A percentile compares a stretch with the other conserved stretches of the same genome.
These are phyloP conservation scores for Silene coronaria DNA, from an alignment of 179 eudicot species.

Conservation along the genomic window DNA sequence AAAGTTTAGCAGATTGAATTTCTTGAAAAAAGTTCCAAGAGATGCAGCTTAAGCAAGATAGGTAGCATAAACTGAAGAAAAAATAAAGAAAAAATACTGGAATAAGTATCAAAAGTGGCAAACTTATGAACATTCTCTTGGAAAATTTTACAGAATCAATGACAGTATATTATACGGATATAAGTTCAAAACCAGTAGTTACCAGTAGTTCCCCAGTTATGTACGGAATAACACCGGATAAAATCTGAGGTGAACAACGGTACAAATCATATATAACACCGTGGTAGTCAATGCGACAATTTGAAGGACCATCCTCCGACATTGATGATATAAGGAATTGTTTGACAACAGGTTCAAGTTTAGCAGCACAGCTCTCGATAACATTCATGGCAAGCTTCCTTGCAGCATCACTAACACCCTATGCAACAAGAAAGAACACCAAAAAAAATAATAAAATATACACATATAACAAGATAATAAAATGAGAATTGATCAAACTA, in stretches of 20 bases:
- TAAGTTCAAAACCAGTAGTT: conserved; percentile 24
- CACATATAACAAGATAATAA: neutral
- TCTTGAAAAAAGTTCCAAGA: neutral
- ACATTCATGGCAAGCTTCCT: conserved; percentile 87
- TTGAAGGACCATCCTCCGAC: conserved; percentile 61
- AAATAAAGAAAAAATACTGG: no score
- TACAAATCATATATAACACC: conserved; percentile 76
- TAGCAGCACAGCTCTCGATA: conserved; percentile 64
- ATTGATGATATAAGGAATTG: conserved; percentile 78
- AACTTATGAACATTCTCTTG: neutral
- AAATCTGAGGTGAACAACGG: conserved; percentile 81
- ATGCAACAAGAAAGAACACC: conserved; percentile 21
- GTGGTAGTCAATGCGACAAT: conserved; percentile 62
- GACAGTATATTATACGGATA: neutral
- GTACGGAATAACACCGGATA: conserved; percentile 82
- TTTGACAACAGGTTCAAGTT: conserved; percentile 84
- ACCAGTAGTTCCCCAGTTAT: conserved; percentile 94
- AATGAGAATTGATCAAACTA: neutral
- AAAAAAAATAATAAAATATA: neutral
- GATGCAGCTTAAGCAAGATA: neutral
- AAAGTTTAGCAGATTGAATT: neutral
- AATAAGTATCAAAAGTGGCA: conserved; percentile 4
- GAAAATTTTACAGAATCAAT: neutral
- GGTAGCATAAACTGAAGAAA: neutral
- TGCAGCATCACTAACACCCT: conserved; percentile 66